Conservation (phyloP, 192 early-diverging fungal genomes). For the Umbelopsis ramanniana region DNA sequence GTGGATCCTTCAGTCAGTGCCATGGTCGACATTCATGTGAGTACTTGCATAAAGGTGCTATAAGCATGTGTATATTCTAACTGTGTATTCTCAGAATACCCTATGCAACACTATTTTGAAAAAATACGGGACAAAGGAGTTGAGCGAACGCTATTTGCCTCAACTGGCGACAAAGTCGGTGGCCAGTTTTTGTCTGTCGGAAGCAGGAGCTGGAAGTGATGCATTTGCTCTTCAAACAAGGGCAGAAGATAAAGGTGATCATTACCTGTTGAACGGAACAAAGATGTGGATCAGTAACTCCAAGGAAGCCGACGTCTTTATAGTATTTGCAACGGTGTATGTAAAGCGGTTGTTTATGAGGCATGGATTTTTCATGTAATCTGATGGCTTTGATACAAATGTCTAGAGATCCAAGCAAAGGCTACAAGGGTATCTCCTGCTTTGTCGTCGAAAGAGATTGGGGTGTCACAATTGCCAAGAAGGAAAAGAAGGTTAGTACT, state of each 20-base stretch:
- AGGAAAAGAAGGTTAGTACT: slow-evolving; percentile 81
- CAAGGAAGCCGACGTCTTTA: slow-evolving; percentile 85
- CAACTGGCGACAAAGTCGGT: slow-evolving; percentile 73
- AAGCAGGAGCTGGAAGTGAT: slow-evolving; percentile 90
- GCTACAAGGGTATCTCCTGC: slow-evolving; percentile 97
- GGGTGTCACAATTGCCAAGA: slow-evolving; percentile 94
- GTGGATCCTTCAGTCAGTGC: slow-evolving; percentile 91
- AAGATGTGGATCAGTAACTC: slow-evolving; percentile 98
- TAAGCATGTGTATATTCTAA: background rate
- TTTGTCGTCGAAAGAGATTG: slow-evolving; percentile 93
- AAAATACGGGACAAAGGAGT: slow-evolving; percentile 71
- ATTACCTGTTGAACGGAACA: slow-evolving; percentile 85
- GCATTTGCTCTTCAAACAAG: slow-evolving; percentile 91
- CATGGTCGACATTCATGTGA: slow-evolving; percentile 83
- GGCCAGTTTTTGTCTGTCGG: slow-evolving; percentile 62
- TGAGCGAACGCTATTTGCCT: slow-evolving; percentile 86
- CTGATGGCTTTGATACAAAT: no score
- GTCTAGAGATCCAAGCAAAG: slow-evolving; percentile 83
- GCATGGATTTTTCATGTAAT: no score
- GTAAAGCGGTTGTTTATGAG: background rate
- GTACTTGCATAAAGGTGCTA: slow-evolving; percentile 15
- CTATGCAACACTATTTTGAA: slow-evolving; percentile 91
- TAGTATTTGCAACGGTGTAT: slow-evolving; percentile 41
- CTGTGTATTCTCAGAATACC: slow-evolving; percentile 72
- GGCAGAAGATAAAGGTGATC: slow-evolving; percentile 83